Evolutionary conservation across 108 stramenopile species (phyloP), one percentile per base, ranked within the genome.

Genomic region (Cyclostephanos tholiformis): DNA sequence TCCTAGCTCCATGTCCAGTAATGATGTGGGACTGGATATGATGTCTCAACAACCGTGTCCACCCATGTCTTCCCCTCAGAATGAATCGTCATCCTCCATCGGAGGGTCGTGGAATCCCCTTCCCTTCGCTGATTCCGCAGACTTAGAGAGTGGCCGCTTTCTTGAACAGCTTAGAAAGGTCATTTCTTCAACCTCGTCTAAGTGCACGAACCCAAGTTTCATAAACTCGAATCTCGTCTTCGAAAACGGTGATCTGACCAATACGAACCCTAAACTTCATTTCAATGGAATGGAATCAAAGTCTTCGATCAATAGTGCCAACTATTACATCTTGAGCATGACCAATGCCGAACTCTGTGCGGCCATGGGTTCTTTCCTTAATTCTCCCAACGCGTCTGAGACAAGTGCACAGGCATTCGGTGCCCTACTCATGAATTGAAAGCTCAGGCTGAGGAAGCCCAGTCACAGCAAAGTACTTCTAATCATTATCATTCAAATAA

Each of bases 151-250:
- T 7, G 55, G 29, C 19, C 48, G n/a, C 27, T 17, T 56, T 17
- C 62, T 61, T 6, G 20, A 17, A 7, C 48, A 27, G 19, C 59
- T 76, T 20, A 57, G 41, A 26, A 53, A 20, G 20, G 49, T 60
- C 6, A 20, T 76, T 7, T 69, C 62, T 23, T 48, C 71, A 35
- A 50, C 61, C n/a, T 76, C 75, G 44, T 38, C 52, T 49, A 67
- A 60, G 26, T 66, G 65, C 39, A 57, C 36, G 6, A 13, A 12
- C 19, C 29, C 38, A 26, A 70, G 57, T 26, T 41, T n/a, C 39
- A 30, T 39, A 41, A 39, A 29, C 22, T 20, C 39, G 6, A 65
- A 20, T 43, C 41, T 6, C 2, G 38, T 46, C 12, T 29, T 50
- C 61, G 25, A 22, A 29, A 63, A 44, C 56, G 46, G 60, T 25